phyloP scores from a whole-genome alignment of 257 asterid species.

The Leonotis leonurus region DNA sequence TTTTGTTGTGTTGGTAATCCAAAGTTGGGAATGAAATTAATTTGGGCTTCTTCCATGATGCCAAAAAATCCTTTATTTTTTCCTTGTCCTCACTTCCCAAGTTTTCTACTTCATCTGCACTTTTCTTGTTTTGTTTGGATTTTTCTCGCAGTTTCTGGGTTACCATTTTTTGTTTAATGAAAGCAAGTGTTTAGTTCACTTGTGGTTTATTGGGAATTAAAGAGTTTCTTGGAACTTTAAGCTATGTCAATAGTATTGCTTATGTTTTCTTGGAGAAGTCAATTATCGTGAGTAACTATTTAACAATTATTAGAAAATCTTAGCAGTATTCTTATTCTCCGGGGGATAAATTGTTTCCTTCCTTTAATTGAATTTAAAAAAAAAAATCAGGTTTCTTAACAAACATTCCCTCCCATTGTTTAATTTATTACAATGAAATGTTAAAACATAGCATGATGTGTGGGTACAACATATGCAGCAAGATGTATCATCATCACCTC shows the following conservation, averaged over 20 bases:
- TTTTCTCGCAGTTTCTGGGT: background rate
- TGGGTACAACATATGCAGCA: slow-evolving; percentile 49
- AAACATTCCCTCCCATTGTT: background rate
- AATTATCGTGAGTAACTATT: too few relatives aligned
- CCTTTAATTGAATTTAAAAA: too few relatives aligned
- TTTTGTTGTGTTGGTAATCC: background rate
- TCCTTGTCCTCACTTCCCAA: too few relatives aligned
- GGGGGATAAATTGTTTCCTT: too few relatives aligned
- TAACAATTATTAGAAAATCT: slow-evolving; percentile 3
- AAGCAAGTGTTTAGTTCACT: background rate
- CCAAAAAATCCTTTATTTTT: slow-evolving; percentile 15
- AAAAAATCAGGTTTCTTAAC: too few relatives aligned
- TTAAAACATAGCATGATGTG: background rate
- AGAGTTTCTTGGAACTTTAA: slow-evolving; percentile 39
- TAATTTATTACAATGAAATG: background rate
- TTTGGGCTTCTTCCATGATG: slow-evolving; percentile 12
- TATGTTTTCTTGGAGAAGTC: slow-evolving; percentile 30
- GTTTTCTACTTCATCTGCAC: too few relatives aligned
- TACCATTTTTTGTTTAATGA: background rate
- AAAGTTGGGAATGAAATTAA: background rate
- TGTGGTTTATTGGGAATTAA: slow-evolving; percentile 30
- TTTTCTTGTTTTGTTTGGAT: background rate
- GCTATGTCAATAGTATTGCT: slow-evolving; percentile 21
- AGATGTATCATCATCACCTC: slow-evolving; percentile 98
- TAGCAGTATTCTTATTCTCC: slow-evolving; percentile 13